Base-by-base conservation (phyloP, 257 asterid genomes). In the Echium plantagineum region DNA sequence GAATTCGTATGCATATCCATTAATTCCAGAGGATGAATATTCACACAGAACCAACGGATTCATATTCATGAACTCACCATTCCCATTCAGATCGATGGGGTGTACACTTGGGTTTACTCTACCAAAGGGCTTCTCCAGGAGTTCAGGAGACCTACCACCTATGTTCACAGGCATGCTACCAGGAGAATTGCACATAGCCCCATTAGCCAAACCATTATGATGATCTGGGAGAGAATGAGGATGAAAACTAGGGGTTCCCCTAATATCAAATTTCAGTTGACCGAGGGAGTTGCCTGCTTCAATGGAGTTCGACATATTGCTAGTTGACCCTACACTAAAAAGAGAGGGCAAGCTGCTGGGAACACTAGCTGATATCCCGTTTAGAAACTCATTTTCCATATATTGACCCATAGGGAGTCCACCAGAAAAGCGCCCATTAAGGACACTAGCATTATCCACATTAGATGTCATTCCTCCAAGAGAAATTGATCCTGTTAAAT, bases 171-270 rank as follows among this genome's bases (percentile, higher is more conserved):
- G 74, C 54, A 82, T 78, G 68, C 71, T 77, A 57, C 86, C 77
- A 17, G 94, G 85, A 53, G 98, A 84, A 70, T 80, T 86, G 65
- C 78, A 75, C 47, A 85, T 74, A 67, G 54, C 77, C 67, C 93
- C 89, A 77, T 74, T 79, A 69, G 85, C 65, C 66, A 83, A 69
- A 60, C 88, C 81, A 78, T 82, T 89, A 60, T 82, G 83, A 75
- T 76, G 84, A 24, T 91, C 94, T 63, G 95, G 91, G 66, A 83
- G 86, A 20, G 96, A 83, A 71, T 82, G 93, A 68, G 95, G 89
- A 66, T 77, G 93, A 62, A 71, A 71, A 81, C 75, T 85, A 49
- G 87, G 55, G 38, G 71, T 9, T 58, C 90, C 77, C 58, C 73
- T 84, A 75, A 80, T 69, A 46, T 84, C 97, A 70, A 76, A 75